Conservation (phyloP, 23 red algal species). For the Agarophyton chilense region DNA sequence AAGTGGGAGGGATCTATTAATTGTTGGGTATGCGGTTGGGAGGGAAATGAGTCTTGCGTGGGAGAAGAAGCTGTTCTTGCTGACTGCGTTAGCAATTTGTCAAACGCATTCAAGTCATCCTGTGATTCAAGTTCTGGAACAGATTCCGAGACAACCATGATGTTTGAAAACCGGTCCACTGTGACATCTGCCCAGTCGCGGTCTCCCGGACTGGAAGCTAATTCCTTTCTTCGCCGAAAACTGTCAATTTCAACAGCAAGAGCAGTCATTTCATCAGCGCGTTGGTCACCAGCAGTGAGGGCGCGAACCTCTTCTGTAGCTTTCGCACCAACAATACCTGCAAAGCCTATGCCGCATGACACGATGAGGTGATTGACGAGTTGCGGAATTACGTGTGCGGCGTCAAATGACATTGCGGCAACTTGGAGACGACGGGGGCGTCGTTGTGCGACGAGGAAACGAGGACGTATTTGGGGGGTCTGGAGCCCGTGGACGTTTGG, state of each 20-base stretch:
- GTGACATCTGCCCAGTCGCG: constrained; percentile 58
- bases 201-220: constrained; percentile 4
- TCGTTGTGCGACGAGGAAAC: not conserved
- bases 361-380: constrained; percentile 60
- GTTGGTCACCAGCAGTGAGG: constrained; percentile 45
- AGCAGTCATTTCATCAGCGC: constrained; percentile 40
- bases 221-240: constrained; percentile 47
- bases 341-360: constrained; percentile 55
- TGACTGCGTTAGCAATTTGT: constrained; percentile 18
- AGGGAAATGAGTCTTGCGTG: not conserved
- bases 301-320: constrained; percentile 62
- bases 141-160: constrained; percentile 23
- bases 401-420: not conserved
- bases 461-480: not conserved
- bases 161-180: constrained; percentile 46
- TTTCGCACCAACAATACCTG: constrained; percentile 62
- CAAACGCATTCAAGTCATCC: constrained; percentile 61
- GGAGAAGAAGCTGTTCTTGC: not conserved
- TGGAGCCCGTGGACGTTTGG: not conserved
- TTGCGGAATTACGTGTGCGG: constrained; percentile 37
- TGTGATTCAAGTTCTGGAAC: constrained; percentile 43
- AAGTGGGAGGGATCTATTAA: constrained; percentile 19
- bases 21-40: not conserved
- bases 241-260: constrained; percentile 57
- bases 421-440: not conserved